These are phyloP conservation scores for Pseudogymnoascus sp. DNA, from an alignment of 2,329 filamentous ascomycete species.

Conservation along the genomic window DNA sequence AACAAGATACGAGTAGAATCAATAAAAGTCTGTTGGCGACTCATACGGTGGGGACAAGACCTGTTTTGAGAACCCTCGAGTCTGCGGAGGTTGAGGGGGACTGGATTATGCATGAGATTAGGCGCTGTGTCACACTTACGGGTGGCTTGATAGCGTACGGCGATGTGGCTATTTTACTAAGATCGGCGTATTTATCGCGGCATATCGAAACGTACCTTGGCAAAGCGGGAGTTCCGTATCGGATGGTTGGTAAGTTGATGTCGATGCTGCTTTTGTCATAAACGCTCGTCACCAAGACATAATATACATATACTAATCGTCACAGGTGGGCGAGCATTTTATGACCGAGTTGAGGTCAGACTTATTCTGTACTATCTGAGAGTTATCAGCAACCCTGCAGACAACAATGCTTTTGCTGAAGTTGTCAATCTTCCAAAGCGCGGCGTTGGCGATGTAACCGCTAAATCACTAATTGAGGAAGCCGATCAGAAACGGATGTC, in stretches of 20 bases:
- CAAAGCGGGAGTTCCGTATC: constrained; percentile 76
- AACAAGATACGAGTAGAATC: constrained; percentile 78
- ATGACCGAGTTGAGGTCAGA: constrained; percentile 85
- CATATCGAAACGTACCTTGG: constrained; percentile 80
- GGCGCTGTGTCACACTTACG: constrained; percentile 61
- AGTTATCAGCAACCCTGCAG: constrained; percentile 74
- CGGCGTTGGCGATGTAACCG: constrained; percentile 71
- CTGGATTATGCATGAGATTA: constrained; percentile 84
- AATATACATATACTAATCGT: constrained; percentile 14
- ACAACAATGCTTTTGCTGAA: constrained; percentile 77
- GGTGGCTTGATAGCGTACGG: constrained; percentile 66
- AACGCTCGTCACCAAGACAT: neutral
- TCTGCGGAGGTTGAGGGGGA: constrained; percentile 67
- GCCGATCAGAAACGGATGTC: constrained; percentile 63
- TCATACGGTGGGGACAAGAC: constrained; percentile 70
- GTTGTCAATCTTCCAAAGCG: constrained; percentile 81
- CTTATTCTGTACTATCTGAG: constrained; percentile 81
- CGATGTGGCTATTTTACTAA: constrained; percentile 82
- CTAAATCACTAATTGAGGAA: constrained; percentile 68
- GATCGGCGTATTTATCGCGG: constrained; percentile 74
- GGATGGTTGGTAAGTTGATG: constrained; percentile 65
- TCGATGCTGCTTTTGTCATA: neutral
- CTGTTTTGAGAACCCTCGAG: constrained; percentile 71
- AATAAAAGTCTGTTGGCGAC: constrained; percentile 74
- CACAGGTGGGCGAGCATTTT: constrained; percentile 71